A percentile compares a stretch with the other conserved stretches of the same genome.
Conservation (phyloP, 176 grass and related monocot genomes). For the Leersia perrieri region DNA sequence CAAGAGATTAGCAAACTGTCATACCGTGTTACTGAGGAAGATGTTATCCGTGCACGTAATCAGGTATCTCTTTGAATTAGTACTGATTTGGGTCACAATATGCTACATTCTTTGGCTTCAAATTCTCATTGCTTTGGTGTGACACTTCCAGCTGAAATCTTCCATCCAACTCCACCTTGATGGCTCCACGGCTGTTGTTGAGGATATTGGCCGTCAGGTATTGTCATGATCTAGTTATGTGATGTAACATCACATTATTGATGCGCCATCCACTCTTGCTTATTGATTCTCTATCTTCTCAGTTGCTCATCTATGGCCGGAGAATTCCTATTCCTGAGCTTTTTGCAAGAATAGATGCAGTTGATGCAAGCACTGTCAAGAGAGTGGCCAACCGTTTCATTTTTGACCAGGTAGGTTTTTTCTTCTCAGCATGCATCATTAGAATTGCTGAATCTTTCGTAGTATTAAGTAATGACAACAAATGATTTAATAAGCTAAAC, state of each 20-base stretch:
- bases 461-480: neutral
- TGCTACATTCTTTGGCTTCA: neutral
- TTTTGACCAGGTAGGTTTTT: conserved; percentile 82
- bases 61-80: conserved; percentile 47
- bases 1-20: conserved; percentile 90
- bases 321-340: conserved; percentile 84
- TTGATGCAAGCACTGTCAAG: conserved; percentile 88
- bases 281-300: conserved; percentile 20
- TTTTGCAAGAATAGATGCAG: conserved; percentile 98
- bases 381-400: conserved; percentile 98
- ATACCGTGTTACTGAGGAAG: conserved; percentile 88
- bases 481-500: neutral
- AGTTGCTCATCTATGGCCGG: conserved; percentile 90
- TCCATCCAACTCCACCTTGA: conserved; percentile 95
- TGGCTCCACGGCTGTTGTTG: conserved; percentile 81
- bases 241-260: neutral
- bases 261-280: neutral
- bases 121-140: conserved; percentile 25
- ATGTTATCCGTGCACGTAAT: conserved; percentile 98
- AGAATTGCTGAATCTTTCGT: neutral
- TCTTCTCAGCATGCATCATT: neutral
- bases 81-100: neutral
- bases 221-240: neutral
- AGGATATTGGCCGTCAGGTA: conserved; percentile 99
- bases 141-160: conserved; percentile 87